These are phyloP conservation scores for Spathaspora arborariae DNA, from an alignment of 805 yeast genomes.

Conservation along the genomic window DNA sequence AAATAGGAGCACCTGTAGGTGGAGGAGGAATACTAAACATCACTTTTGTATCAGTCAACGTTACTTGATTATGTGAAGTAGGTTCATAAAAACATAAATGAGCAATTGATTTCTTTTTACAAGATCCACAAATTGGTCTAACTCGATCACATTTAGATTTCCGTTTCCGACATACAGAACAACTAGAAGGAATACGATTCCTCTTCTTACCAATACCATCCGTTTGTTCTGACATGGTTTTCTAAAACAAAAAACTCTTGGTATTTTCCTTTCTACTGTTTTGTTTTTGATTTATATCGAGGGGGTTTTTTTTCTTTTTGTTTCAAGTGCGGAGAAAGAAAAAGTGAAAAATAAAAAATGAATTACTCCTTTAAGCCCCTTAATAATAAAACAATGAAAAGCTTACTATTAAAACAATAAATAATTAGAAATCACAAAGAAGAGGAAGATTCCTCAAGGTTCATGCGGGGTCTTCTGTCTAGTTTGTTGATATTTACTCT, in stretches of 20 bases:
- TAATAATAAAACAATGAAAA: neutral
- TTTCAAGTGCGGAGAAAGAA: neutral
- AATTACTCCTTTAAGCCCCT: neutral
- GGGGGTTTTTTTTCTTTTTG: neutral
- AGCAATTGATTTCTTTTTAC: slow-evolving; percentile 40
- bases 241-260: neutral
- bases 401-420: too few species aligned
- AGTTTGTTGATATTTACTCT: too few species aligned
- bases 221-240: neutral
- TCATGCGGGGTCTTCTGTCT: too few species aligned
- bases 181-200: slow-evolving; percentile 39
- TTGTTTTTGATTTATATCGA: neutral
- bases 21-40: neutral
- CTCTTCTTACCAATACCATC: slow-evolving; percentile 23
- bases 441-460: too few species aligned
- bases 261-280: neutral
- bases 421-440: too few species aligned
- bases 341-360: neutral
- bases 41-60: neutral
- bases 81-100: slow-evolving; percentile 38
- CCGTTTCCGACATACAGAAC: slow-evolving; percentile 42
- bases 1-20: too few species aligned
- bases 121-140: slow-evolving; percentile 41
- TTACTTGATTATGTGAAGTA: neutral
- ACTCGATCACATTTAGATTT: slow-evolving; percentile 41